phyloP scores from a whole-genome alignment of 192 early-diverging fungal species.

The Coemansia sp. region DNA sequence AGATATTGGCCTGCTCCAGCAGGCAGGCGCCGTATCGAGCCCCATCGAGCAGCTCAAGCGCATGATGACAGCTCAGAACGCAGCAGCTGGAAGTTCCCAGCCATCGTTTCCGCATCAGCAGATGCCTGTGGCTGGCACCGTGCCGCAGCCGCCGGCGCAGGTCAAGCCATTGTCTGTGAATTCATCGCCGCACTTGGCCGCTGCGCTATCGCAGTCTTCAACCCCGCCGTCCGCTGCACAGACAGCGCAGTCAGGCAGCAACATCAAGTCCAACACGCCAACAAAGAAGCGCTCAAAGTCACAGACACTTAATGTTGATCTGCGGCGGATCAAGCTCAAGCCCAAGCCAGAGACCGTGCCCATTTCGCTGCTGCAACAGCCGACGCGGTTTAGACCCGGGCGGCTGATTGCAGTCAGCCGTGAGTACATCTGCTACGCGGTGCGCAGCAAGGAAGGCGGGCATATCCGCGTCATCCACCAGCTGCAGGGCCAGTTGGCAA shows the following conservation, averaged over 20 bases:
- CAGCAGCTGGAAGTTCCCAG: slow-evolving; percentile 10
- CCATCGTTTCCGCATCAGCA: slow-evolving; percentile 7
- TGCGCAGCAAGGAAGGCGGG: slow-evolving; percentile 50
- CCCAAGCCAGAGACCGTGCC: slow-evolving; percentile 41
- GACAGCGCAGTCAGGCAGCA: not conserved
- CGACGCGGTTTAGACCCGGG: slow-evolving; percentile 36
- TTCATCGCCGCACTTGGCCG: slow-evolving; percentile 21
- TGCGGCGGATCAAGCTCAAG: slow-evolving; percentile 25
- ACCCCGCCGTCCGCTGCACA: not conserved
- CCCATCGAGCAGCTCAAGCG: slow-evolving; percentile 48
- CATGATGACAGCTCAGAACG: slow-evolving; percentile 36
- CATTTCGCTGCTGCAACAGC: slow-evolving; percentile 50
- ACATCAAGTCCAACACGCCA: slow-evolving; percentile 11
- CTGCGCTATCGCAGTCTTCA: not conserved
- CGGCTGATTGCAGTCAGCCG: slow-evolving; percentile 45
- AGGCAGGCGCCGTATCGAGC: slow-evolving; percentile 8
- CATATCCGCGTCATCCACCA: slow-evolving; percentile 52
- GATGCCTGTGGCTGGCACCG: not conserved
- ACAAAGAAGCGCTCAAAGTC: slow-evolving; percentile 21
- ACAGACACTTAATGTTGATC: slow-evolving; percentile 19
- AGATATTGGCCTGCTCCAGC: slow-evolving; percentile 5
- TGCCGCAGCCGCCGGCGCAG: slow-evolving; percentile 1
- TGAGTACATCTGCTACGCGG: slow-evolving; percentile 53
- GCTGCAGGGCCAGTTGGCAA: slow-evolving; percentile 44
- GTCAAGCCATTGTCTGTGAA: slow-evolving; percentile 12